phyloP scores from a whole-genome alignment of 345 rosid genomes.

The Citrus medica region DNA sequence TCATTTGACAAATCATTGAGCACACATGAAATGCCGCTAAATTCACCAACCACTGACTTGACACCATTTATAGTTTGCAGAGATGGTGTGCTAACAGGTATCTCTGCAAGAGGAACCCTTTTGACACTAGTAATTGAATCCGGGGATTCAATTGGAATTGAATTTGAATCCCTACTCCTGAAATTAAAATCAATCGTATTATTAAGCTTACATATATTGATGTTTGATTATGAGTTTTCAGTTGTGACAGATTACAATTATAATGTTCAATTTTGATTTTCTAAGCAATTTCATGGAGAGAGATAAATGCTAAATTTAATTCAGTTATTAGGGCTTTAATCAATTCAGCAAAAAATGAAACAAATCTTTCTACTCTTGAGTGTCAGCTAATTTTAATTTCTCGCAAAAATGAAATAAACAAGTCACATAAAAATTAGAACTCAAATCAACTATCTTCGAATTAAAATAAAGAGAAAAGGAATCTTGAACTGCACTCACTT shows the following conservation, averaged over 20 bases:
- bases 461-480: background rate
- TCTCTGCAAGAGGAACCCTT: constrained; percentile 60
- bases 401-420: background rate
- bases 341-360: background rate
- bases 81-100: constrained; percentile 37
- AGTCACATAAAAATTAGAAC: background rate
- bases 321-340: background rate
- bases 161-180: constrained; percentile 33
- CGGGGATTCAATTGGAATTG: constrained; percentile 15
- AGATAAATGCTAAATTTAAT: too few relatives aligned
- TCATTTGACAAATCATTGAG: constrained; percentile 10
- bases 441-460: background rate
- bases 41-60: constrained; percentile 10
- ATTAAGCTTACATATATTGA: background rate
- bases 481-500: constrained; percentile 26
- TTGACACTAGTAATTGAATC: constrained; percentile 18
- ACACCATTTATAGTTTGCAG: constrained; percentile 8
- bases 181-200: constrained; percentile 1
- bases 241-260: background rate
- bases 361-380: background rate
- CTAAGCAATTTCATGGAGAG: background rate
- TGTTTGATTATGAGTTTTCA: background rate
- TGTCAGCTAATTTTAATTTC: background rate
- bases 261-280: background rate
- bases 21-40: constrained; percentile 12